Percentiles rank a stretch among this genome's conserved stretches.
phyloP scores from a whole-genome alignment of 2,329 filamentous ascomycete genomes.

The Alternaria incomplexa region DNA sequence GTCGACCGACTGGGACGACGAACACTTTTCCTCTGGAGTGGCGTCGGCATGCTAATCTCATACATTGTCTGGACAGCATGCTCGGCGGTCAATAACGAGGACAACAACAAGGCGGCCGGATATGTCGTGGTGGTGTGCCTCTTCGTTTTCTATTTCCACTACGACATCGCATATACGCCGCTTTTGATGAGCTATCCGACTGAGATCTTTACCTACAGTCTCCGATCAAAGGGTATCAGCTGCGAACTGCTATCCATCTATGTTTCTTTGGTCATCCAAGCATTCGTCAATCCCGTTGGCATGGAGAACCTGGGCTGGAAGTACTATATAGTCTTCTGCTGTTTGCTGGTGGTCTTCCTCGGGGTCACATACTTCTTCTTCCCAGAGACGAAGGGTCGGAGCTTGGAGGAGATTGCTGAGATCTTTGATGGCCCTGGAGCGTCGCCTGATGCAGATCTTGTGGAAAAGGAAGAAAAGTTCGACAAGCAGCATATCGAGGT shows the following conservation, averaged over 20 bases:
- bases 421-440: constrained; percentile 20
- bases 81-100: constrained; percentile 7
- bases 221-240: constrained; percentile 53
- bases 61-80: constrained; percentile 42
- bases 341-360: constrained; percentile 29
- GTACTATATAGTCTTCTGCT: constrained; percentile 43
- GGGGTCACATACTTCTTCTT: constrained; percentile 31
- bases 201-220: constrained; percentile 56
- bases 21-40: constrained; percentile 40
- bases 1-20: not conserved
- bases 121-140: constrained; percentile 58
- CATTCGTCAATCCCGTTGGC: constrained; percentile 60
- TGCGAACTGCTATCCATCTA: constrained; percentile 62
- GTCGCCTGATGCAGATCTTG: not conserved
- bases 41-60: constrained; percentile 40
- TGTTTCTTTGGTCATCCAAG: constrained; percentile 61
- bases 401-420: constrained; percentile 26
- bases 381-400: constrained; percentile 31
- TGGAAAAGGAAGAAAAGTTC: not conserved
- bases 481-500: constrained; percentile 1
- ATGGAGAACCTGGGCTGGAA: constrained; percentile 39
- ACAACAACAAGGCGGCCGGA: constrained; percentile 28
- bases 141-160: constrained; percentile 50
- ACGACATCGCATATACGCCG: constrained; percentile 3
- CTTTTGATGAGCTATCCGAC: constrained; percentile 52